phyloP scores from a whole-genome alignment of 768 basidiomycete genomes.

The Lactarius indigo region DNA sequence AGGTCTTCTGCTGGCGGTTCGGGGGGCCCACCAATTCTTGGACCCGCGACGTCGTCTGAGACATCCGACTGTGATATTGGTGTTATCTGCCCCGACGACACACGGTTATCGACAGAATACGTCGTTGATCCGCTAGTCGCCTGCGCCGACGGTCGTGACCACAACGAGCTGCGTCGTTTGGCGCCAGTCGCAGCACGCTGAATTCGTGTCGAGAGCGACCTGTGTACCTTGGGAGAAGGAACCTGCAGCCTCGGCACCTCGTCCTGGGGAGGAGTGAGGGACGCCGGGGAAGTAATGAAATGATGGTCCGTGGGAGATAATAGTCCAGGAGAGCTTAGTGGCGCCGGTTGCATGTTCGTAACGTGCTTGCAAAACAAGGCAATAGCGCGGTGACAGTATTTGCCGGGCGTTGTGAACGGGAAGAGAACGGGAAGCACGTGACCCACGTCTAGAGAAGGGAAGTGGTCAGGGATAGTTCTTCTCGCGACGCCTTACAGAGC shows the following conservation, averaged over 20 bases:
- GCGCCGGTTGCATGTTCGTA: conserved; percentile 42
- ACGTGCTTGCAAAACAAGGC: conserved; percentile 67
- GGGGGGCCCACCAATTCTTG: conserved; percentile 22
- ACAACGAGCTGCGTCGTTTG: conserved; percentile 8
- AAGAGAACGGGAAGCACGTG: conserved; percentile 74
- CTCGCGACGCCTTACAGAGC: conserved; percentile 4
- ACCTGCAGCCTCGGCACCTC: neutral
- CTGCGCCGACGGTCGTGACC: neutral
- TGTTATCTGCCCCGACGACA: conserved; percentile 6
- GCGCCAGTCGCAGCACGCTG: conserved; percentile 1
- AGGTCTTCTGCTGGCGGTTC: conserved; percentile 22
- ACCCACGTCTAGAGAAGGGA: conserved; percentile 50
- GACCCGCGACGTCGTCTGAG: conserved; percentile 27
- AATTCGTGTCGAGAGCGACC: conserved; percentile 8
- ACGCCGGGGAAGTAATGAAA: neutral
- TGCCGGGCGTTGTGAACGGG: conserved; percentile 71
- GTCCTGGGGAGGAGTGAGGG: neutral
- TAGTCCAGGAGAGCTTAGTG: neutral
- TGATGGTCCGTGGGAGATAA: neutral
- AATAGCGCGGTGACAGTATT: conserved; percentile 76
- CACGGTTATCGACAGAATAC: neutral
- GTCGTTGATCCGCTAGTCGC: neutral
- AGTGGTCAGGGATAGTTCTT: conserved; percentile 9
- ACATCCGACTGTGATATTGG: conserved; percentile 10
- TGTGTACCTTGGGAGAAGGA: neutral